Percentiles rank a stretch among this genome's conserved stretches.
phyloP scores from a whole-genome alignment of 108 stramenopile species.

The Skeletonema tropicum region DNA sequence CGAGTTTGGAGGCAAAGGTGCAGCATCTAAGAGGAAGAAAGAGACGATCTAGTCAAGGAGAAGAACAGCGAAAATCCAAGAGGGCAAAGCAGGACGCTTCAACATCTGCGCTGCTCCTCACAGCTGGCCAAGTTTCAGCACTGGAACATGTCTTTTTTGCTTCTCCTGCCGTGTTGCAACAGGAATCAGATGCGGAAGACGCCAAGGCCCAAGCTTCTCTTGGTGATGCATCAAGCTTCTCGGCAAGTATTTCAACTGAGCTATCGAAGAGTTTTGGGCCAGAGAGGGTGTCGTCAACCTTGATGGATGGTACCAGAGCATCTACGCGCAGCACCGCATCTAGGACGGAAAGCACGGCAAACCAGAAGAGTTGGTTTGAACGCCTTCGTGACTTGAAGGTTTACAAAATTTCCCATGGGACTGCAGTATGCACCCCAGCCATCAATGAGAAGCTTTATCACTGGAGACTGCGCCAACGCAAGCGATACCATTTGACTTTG shows the following conservation, averaged over 20 bases:
- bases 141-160: slow-evolving; percentile 37
- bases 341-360: neutral
- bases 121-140: slow-evolving; percentile 32
- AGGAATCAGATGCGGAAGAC: slow-evolving; percentile 10
- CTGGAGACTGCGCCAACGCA: slow-evolving; percentile 42
- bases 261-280: neutral
- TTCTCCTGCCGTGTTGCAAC: slow-evolving; percentile 18
- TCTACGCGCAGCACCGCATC: neutral
- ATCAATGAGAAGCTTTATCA: slow-evolving; percentile 38
- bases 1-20: slow-evolving; percentile 10
- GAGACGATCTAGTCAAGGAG: slow-evolving; percentile 8
- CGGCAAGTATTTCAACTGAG: slow-evolving; percentile 5
- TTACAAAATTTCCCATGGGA: slow-evolving; percentile 35
- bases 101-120: slow-evolving; percentile 33
- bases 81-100: slow-evolving; percentile 24
- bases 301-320: neutral
- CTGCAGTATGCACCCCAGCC: slow-evolving; percentile 30
- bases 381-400: slow-evolving; percentile 33
- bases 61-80: slow-evolving; percentile 14
- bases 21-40: slow-evolving; percentile 2
- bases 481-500: slow-evolving; percentile 47
- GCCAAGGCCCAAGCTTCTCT: slow-evolving; percentile 11
- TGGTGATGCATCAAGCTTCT: slow-evolving; percentile 9
- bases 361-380: slow-evolving; percentile 38
- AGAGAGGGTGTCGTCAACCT: neutral